Conservation (phyloP, 2,329 filamentous ascomycete species). For the Fusarium ramigenum region DNA sequence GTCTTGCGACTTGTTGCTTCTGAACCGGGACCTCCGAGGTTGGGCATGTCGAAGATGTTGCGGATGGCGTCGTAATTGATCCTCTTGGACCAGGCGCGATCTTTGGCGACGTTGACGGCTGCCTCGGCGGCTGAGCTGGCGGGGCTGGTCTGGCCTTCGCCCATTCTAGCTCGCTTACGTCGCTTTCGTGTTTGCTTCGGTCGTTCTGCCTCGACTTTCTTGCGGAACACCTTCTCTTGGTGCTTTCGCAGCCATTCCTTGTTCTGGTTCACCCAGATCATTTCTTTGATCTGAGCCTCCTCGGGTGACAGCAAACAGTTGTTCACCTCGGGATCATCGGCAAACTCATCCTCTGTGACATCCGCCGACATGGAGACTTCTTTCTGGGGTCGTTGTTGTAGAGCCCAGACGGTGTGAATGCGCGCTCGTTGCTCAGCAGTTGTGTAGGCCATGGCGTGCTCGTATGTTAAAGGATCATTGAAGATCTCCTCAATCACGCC, state of each 20-base stretch:
- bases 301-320: slow-evolving; percentile 79
- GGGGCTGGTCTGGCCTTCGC: slow-evolving; percentile 71
- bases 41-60: slow-evolving; percentile 63
- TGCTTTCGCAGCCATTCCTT: slow-evolving; percentile 90
- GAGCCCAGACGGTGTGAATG: slow-evolving; percentile 62
- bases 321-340: slow-evolving; percentile 85
- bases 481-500: slow-evolving; percentile 77
- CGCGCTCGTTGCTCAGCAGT: slow-evolving; percentile 65
- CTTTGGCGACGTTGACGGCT: slow-evolving; percentile 73
- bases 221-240: slow-evolving; percentile 82
- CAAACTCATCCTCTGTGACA: slow-evolving; percentile 84
- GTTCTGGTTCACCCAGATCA: slow-evolving; percentile 94
- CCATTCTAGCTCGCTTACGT: slow-evolving; percentile 65
- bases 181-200: slow-evolving; percentile 67
- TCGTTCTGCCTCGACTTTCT: slow-evolving; percentile 68
- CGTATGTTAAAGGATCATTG: slow-evolving; percentile 66
- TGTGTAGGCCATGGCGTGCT: slow-evolving; percentile 67
- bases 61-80: slow-evolving; percentile 76
- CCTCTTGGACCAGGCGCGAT: slow-evolving; percentile 75
- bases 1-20: slow-evolving; percentile 59
- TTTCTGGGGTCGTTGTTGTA: slow-evolving; percentile 58
- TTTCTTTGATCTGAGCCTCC: slow-evolving; percentile 85
- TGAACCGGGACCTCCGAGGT: slow-evolving; percentile 58
- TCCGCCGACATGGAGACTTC: slow-evolving; percentile 68
- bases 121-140: slow-evolving; percentile 76